A percentile compares a stretch with the other conserved stretches of the same genome.
Conservation (phyloP, 2,329 filamentous ascomycete species). For the Mycosphaerella arachidis region DNA sequence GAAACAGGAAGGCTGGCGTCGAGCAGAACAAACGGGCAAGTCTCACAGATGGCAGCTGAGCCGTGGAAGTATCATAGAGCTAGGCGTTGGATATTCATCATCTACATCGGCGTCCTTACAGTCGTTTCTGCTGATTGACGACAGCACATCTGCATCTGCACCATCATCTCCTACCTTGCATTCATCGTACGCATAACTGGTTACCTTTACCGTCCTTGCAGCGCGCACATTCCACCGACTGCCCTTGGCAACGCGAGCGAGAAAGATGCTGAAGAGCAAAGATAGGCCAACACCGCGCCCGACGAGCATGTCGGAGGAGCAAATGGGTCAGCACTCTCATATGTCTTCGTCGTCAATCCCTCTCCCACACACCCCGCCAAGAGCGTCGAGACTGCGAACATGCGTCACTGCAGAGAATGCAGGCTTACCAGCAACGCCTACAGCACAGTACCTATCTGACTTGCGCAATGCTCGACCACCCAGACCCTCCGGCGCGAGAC, state of each 20-base stretch:
- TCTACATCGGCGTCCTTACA: neutral
- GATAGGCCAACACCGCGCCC: conserved; percentile 23
- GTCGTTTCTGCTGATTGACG: neutral
- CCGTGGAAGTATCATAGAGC: neutral
- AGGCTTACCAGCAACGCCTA: conserved; percentile 25
- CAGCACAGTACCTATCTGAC: conserved; percentile 67
- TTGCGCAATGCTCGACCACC: conserved; percentile 64
- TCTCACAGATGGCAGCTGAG: neutral
- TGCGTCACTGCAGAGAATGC: conserved; percentile 16
- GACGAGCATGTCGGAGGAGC: conserved; percentile 29
- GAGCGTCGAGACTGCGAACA: conserved; percentile 21
- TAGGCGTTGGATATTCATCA: neutral
- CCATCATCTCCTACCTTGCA: neutral
- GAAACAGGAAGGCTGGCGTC: neutral
- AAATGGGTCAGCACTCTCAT: conserved; percentile 29
- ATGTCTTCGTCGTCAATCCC: conserved; percentile 17
- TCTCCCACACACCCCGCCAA: conserved; percentile 22
- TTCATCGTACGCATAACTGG: neutral
- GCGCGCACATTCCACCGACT: conserved; percentile 11
- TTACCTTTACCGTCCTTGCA: neutral
- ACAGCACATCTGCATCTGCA: neutral
- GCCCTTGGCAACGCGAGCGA: conserved; percentile 7
- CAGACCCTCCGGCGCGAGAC: conserved; percentile 67
- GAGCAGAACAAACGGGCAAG: neutral
- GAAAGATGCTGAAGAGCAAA: conserved; percentile 19